phyloP scores from a whole-genome alignment of 2,329 filamentous ascomycete species.

The Sclerotinia sclerotiorum region DNA sequence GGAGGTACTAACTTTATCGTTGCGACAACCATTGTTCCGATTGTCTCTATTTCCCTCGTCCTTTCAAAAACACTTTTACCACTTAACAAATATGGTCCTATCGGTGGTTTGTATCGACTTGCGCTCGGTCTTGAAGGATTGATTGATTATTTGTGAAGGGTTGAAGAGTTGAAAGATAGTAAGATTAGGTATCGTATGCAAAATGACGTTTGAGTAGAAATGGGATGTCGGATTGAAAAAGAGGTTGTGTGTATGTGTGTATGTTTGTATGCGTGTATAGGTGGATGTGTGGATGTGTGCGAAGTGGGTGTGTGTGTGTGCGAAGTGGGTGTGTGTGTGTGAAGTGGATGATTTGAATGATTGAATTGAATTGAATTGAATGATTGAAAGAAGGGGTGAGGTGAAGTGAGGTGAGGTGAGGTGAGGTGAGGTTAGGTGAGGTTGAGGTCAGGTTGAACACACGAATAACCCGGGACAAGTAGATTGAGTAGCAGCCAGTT shows the following conservation, averaged over 20 bases:
- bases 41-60: not conserved
- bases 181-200: conserved; percentile 4
- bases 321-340: not conserved
- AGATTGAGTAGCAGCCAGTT: not conserved
- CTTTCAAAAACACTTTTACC: not conserved
- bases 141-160: not conserved
- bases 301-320: too few relatives aligned
- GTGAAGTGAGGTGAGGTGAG: not conserved
- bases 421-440: not conserved
- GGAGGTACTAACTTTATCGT: conserved; percentile 58
- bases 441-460: not conserved
- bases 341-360: conserved; percentile 11
- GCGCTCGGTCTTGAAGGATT: conserved; percentile 6
- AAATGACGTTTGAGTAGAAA: conserved; percentile 14
- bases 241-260: not conserved
- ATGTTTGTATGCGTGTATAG: not conserved
- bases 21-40: conserved; percentile 51
- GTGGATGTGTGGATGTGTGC: not conserved
- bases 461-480: conserved; percentile 9
- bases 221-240: not conserved
- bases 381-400: not conserved
- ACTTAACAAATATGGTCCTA: not conserved
- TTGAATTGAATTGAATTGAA: conserved; percentile 3
- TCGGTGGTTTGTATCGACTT: conserved; percentile 1
- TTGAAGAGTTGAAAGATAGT: not conserved